Percentiles rank a stretch among this genome's conserved stretches.
phyloP scores from a whole-genome alignment of 1,139 yeast species.

The Saccharomyces pastorianus region DNA sequence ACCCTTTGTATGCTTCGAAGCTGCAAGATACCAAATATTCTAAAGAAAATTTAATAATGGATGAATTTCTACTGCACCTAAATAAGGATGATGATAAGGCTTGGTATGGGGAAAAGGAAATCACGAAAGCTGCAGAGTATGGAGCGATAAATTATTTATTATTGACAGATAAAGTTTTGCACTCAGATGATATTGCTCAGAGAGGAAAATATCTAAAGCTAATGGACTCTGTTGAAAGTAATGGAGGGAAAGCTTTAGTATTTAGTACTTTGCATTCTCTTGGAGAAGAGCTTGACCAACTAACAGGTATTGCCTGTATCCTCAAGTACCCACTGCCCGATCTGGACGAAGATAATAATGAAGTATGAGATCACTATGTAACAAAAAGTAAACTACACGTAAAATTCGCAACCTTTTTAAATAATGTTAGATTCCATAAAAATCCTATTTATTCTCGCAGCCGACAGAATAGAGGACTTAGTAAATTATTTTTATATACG shows the following conservation, averaged over 20 bases:
- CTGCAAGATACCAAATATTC: conserved; percentile 79
- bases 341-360: conserved; percentile 59
- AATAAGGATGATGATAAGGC: conserved; percentile 79
- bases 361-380: conserved; percentile 1
- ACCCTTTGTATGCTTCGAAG: conserved; percentile 55
- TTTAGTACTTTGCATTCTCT: conserved; percentile 84
- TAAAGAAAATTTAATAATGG: conserved; percentile 61
- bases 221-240: conserved; percentile 56
- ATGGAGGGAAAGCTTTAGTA: conserved; percentile 71
- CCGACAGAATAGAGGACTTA: too few relatives aligned
- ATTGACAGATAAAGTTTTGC: conserved; percentile 71
- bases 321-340: conserved; percentile 79
- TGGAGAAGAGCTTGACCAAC: conserved; percentile 80
- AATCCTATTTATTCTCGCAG: neutral
- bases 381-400: neutral
- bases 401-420: neutral
- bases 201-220: conserved; percentile 64
- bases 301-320: conserved; percentile 87
- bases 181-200: conserved; percentile 62
- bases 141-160: conserved; percentile 73
- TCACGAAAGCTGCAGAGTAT: conserved; percentile 59
- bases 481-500: too few relatives aligned
- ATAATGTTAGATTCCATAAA: neutral
- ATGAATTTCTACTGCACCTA: conserved; percentile 65
- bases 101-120: conserved; percentile 88